These are phyloP conservation scores for Boechera divaricarpa DNA, from an alignment of 345 rosid species.

Conservation along the genomic window DNA sequence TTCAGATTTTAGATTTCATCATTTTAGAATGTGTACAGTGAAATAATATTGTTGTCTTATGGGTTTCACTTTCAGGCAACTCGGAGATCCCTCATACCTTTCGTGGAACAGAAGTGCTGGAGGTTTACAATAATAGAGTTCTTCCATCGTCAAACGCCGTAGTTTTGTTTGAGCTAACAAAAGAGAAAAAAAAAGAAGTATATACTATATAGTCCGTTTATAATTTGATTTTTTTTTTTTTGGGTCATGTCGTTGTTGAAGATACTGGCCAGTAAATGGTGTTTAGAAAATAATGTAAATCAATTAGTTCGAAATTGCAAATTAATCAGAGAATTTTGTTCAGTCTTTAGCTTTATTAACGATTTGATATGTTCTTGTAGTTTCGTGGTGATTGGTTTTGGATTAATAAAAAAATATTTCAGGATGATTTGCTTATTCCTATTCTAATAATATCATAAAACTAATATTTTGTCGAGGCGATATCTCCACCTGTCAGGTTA, in stretches of 20 bases:
- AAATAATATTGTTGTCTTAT: constrained; percentile 29
- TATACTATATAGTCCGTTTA: background rate
- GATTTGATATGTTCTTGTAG: background rate
- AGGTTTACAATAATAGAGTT: constrained; percentile 40
- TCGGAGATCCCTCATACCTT: constrained; percentile 91
- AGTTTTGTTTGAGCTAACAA: constrained; percentile 14
- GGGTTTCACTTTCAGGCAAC: constrained; percentile 71
- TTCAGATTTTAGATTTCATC: background rate
- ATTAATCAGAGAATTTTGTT: background rate
- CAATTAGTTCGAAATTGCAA: constrained; percentile 6
- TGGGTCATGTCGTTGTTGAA: background rate
- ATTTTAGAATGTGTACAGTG: constrained; percentile 12
- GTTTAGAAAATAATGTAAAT: constrained; percentile 24
- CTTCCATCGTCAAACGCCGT: constrained; percentile 10
- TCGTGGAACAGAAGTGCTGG: constrained; percentile 93
- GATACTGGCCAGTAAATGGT: background rate
- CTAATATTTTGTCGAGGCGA: background rate
- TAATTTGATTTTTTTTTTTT: background rate
- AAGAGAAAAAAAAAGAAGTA: background rate
- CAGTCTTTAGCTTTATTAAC: background rate
- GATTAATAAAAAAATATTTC: no score
- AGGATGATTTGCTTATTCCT: no score
- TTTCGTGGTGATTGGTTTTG: no score
- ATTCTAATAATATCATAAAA: background rate
- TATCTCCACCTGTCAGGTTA: constrained; percentile 19